Conservation (phyloP, 345 rosid species). For the Melaleuca quinquenervia region DNA sequence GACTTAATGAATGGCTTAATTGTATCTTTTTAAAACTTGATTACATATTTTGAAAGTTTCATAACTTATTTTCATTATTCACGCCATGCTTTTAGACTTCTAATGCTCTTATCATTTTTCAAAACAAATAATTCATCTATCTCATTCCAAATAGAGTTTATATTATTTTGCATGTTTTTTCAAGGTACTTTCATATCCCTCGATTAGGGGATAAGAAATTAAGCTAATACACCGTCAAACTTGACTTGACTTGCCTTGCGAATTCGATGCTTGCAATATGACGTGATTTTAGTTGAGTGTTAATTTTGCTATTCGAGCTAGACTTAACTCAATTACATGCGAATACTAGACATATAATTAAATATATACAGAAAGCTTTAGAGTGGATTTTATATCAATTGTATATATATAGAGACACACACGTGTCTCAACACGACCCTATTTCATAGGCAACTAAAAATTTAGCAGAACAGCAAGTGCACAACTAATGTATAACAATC, state of each 20-base stretch:
- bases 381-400: background rate
- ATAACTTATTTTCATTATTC: too few species aligned
- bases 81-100: too few species aligned
- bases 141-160: background rate
- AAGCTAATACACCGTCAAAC: background rate
- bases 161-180: background rate
- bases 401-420: background rate
- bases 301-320: background rate
- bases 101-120: background rate
- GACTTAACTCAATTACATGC: background rate
- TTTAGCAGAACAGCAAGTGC: background rate
- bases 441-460: background rate
- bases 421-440: background rate
- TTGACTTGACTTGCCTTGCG: background rate
- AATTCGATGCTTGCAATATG: background rate
- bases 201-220: background rate
- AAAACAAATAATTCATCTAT: background rate
- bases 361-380: background rate
- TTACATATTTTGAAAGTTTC: too few species aligned
- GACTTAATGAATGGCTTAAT: too few species aligned
- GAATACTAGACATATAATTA: background rate
- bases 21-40: too few species aligned
- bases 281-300: background rate
- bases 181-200: background rate
- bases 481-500: background rate